A percentile compares a stretch with the other conserved stretches of the same genome.
Evolutionary conservation across 1,139 yeast species (phyloP).

Genomic region (Blastobotrys raffinosifermentans): DNA sequence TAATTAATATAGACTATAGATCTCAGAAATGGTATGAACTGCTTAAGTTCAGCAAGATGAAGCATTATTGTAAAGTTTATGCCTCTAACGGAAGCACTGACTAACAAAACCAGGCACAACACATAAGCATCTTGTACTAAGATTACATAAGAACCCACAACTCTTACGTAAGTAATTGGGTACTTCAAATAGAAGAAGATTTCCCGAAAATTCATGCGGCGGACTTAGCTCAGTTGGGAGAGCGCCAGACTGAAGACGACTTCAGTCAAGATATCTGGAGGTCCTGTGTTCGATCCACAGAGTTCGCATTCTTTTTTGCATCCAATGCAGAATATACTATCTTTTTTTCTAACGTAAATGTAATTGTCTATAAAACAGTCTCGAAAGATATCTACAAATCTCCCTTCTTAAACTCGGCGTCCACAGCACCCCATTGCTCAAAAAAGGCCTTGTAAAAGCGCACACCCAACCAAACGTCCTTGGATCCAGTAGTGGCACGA

Average conservation of each 20-base stretch:
- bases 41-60: too few relatives aligned
- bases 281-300: conserved; percentile 95
- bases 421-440: conserved; percentile 40
- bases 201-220: too few relatives aligned
- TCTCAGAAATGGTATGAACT: too few relatives aligned
- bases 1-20: too few relatives aligned
- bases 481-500: conserved; percentile 89
- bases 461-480: conserved; percentile 64
- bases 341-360: background rate
- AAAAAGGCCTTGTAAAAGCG: conserved; percentile 64
- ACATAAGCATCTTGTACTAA: too few relatives aligned
- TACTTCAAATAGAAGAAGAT: too few relatives aligned
- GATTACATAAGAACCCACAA: too few relatives aligned
- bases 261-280: conserved; percentile 50
- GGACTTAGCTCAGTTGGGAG: conserved; percentile 20
- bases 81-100: too few relatives aligned
- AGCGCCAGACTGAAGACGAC: conserved; percentile 17
- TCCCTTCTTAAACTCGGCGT: conserved; percentile 28
- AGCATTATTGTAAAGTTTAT: too few relatives aligned
- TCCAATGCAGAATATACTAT: background rate
- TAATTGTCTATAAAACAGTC: background rate
- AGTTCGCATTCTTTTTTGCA: conserved; percentile 50
- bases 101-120: too few relatives aligned
- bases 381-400: conserved; percentile 18
- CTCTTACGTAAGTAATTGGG: too few relatives aligned